These are phyloP conservation scores for Oryza australiensis DNA, from an alignment of 176 grass and related monocot species.

Conservation along the genomic window DNA sequence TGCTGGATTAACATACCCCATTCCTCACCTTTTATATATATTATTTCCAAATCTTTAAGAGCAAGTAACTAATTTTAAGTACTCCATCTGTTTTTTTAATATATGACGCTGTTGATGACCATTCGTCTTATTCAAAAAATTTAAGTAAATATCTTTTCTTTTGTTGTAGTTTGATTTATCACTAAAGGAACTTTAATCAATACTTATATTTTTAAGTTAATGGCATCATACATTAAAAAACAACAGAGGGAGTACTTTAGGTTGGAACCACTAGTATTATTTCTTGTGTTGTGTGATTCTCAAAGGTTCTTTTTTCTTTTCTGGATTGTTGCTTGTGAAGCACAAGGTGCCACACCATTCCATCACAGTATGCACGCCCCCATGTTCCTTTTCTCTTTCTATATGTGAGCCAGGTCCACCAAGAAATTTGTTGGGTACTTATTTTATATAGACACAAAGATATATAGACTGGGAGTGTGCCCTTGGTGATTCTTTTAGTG, in stretches of 20 bases:
- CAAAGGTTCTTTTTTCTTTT: background rate
- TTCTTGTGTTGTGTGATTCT: background rate
- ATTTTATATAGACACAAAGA: background rate
- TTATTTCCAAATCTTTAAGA: background rate
- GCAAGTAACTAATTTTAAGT: background rate
- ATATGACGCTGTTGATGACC: no score
- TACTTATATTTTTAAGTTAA: no score
- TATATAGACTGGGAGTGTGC: background rate
- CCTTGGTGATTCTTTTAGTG: background rate
- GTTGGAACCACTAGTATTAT: background rate
- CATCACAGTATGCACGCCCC: constrained; percentile 15
- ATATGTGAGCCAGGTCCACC: background rate
- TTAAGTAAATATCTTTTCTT: no score
- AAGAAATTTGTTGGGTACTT: background rate
- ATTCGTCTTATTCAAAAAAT: no score
- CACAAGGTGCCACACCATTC: constrained; percentile 10
- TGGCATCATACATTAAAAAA: no score
- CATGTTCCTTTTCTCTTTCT: constrained; percentile 19
- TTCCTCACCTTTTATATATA: background rate
- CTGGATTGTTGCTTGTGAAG: constrained; percentile 27
- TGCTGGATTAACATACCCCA: background rate
- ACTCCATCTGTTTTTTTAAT: no score
- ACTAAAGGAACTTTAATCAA: no score
- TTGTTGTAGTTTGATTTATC: no score
- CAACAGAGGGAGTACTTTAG: no score